Percentiles rank a stretch among this genome's conserved stretches.
Conservation (phyloP, 1,284 basidiomycete genomes). For the Rhodotorula mucilaginosa region DNA sequence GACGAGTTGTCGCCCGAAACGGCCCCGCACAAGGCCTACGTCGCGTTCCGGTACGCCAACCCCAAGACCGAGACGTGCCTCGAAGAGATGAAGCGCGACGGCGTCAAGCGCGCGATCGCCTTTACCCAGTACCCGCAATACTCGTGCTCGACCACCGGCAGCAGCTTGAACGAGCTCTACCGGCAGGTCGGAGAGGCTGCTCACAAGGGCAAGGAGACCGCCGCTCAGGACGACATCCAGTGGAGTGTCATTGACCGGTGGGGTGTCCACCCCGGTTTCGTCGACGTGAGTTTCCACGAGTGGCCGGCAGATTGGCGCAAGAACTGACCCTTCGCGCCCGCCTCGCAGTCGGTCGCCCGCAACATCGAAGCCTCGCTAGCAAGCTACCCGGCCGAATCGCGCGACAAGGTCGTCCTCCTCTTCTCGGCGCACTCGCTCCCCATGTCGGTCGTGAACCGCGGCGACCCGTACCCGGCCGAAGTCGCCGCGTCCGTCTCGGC, state of each 20-base stretch:
- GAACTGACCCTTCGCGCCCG: no score
- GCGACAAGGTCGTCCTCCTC: slow-evolving; percentile 71
- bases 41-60: slow-evolving; percentile 85
- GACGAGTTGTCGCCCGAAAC: slow-evolving; percentile 90
- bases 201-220: slow-evolving; percentile 55
- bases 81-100: slow-evolving; percentile 81
- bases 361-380: slow-evolving; percentile 81
- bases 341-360: slow-evolving; percentile 74
- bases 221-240: slow-evolving; percentile 61
- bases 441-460: slow-evolving; percentile 95
- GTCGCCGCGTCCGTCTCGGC: slow-evolving; percentile 89
- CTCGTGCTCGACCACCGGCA: slow-evolving; percentile 96
- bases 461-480: slow-evolving; percentile 94
- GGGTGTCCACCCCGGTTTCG: slow-evolving; percentile 90
- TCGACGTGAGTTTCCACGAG: slow-evolving; percentile 64
- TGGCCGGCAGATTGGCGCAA: not conserved
- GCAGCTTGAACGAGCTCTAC: slow-evolving; percentile 91
- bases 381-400: slow-evolving; percentile 67
- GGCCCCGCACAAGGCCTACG: slow-evolving; percentile 93
- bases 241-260: slow-evolving; percentile 99
- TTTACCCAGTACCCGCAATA: slow-evolving; percentile 99
- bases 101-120: slow-evolving; percentile 86
- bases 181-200: slow-evolving; percentile 44
- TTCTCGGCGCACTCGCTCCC: slow-evolving; percentile 98
- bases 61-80: slow-evolving; percentile 84